Evolutionary conservation across 2,329 filamentous ascomycete species (phyloP).

Genomic region (Fusarium nurragi): DNA sequence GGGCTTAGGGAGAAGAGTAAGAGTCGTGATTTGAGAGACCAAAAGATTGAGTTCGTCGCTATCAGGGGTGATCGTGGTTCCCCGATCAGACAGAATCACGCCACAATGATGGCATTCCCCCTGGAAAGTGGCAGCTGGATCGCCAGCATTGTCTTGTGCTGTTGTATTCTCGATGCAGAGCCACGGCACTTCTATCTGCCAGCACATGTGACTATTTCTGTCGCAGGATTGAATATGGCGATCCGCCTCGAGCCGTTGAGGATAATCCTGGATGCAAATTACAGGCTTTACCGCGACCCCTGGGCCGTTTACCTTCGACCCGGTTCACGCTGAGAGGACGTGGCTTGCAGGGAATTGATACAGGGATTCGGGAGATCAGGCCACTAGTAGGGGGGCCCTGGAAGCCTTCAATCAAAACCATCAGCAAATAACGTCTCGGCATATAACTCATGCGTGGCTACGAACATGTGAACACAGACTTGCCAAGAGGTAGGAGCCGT

Average conservation of each 20-base stretch:
- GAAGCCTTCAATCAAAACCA: neutral
- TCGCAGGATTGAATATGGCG: constrained; percentile 4
- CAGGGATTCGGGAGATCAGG: constrained; percentile 40
- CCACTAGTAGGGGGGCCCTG: constrained; percentile 31
- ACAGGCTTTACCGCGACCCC: constrained; percentile 17
- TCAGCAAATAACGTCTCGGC: constrained; percentile 14
- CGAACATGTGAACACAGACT: neutral
- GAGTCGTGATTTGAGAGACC: neutral
- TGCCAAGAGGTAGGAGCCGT: neutral
- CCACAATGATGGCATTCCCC: constrained; percentile 12
- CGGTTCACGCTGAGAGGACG: constrained; percentile 5
- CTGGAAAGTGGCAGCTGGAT: neutral
- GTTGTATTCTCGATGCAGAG: constrained; percentile 5
- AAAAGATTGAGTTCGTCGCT: constrained; percentile 21
- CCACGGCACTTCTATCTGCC: constrained; percentile 3
- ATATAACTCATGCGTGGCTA: constrained; percentile 15
- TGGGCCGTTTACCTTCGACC: neutral
- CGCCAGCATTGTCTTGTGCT: neutral
- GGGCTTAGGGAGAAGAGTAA: neutral
- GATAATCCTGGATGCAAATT: constrained; percentile 27
- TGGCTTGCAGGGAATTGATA: constrained; percentile 29
- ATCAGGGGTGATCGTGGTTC: neutral
- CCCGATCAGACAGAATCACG: constrained; percentile 1
- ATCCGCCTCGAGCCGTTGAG: constrained; percentile 21
- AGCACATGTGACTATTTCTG: constrained; percentile 2